Evolutionary conservation across 371 early-diverging fungal species (phyloP).

Genomic region (Mucor racemosus): DNA sequence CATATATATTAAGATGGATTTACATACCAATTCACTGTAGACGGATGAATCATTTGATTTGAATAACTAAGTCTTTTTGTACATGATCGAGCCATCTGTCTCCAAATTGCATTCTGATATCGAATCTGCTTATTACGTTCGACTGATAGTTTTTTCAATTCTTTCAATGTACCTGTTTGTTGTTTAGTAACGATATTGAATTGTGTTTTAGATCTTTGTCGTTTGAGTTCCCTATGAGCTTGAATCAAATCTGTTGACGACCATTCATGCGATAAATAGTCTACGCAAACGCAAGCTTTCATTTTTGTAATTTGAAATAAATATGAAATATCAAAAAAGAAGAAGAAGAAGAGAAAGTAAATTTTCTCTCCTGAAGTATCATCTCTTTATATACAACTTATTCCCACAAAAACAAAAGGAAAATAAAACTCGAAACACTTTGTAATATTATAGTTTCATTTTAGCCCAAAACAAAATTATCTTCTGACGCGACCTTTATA

Average conservation of each 20-base stretch:
- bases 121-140: constrained; percentile 35
- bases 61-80: constrained; percentile 28
- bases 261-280: constrained; percentile 54
- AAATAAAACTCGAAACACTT: constrained; percentile 23
- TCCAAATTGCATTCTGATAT: constrained; percentile 48
- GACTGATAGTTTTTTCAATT: constrained; percentile 22
- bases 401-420: constrained; percentile 7
- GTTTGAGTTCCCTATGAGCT: constrained; percentile 33
- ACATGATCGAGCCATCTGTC: constrained; percentile 47
- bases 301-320: constrained; percentile 12
- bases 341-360: neutral
- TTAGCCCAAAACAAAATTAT: constrained; percentile 22
- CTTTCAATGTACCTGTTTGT: constrained; percentile 13
- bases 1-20: neutral
- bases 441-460: constrained; percentile 13
- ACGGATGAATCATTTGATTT: constrained; percentile 40
- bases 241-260: constrained; percentile 34
- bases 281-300: constrained; percentile 43
- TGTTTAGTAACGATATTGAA: constrained; percentile 22
- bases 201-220: constrained; percentile 29
- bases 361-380: neutral
- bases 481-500: constrained; percentile 16
- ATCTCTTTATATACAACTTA: neutral
- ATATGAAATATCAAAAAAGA: neutral
- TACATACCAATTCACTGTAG: constrained; percentile 42